These are phyloP conservation scores for Suhomyces sp. DNA, from an alignment of 805 yeast species.

Conservation along the genomic window DNA sequence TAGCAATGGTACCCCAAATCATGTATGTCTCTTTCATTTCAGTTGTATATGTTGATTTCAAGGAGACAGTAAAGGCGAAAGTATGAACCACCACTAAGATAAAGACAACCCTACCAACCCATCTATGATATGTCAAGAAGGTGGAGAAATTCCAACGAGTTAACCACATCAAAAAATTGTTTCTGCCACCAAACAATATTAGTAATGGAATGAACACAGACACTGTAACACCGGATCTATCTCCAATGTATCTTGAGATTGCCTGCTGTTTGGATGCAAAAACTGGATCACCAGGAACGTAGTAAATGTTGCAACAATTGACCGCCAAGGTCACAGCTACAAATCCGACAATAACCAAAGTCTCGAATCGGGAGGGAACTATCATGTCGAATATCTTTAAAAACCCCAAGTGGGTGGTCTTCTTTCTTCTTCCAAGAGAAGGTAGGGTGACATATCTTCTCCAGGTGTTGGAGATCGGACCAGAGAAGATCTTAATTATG, in stretches of 20 bases:
- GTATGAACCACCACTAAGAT: conserved; percentile 33
- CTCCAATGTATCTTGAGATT: conserved; percentile 41
- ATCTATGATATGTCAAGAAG: conserved; percentile 44
- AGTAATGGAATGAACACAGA: conserved; percentile 51
- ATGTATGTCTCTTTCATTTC: conserved; percentile 15
- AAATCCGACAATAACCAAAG: conserved; percentile 30
- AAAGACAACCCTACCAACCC: conserved; percentile 36
- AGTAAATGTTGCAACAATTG: conserved; percentile 20
- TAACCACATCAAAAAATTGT: conserved; percentile 54
- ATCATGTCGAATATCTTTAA: conserved; percentile 21
- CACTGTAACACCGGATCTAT: conserved; percentile 43
- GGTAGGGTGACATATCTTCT: conserved; percentile 31
- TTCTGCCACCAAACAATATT: conserved; percentile 60
- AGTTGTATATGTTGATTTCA: conserved; percentile 4
- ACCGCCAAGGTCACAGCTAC: conserved; percentile 27
- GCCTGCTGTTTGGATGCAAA: conserved; percentile 33
- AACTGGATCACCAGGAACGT: conserved; percentile 34
- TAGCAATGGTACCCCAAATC: conserved; percentile 38
- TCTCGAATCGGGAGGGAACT: conserved; percentile 36
- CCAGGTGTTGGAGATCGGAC: conserved; percentile 16
- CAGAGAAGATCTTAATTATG: conserved; percentile 27
- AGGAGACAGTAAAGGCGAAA: conserved; percentile 23
- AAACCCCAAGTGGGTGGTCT: conserved; percentile 24
- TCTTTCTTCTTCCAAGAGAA: conserved; percentile 27
- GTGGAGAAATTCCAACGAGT: conserved; percentile 58